Evolutionary conservation across 2,329 filamentous ascomycete species (phyloP).

Genomic region (Fonsecaea erecta): DNA sequence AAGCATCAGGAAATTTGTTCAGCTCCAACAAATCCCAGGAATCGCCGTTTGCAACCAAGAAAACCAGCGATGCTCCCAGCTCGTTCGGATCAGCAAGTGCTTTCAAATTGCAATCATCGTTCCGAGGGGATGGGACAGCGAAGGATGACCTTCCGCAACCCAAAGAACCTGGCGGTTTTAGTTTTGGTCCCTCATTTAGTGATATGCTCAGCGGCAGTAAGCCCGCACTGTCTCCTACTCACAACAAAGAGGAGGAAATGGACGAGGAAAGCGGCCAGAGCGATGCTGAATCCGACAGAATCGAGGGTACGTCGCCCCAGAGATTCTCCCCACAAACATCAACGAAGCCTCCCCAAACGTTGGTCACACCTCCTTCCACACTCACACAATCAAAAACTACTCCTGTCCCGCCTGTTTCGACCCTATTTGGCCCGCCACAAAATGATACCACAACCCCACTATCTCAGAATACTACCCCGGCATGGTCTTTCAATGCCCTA

Average conservation of each 20-base stretch:
- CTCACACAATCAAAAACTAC: constrained; percentile 36
- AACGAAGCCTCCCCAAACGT: constrained; percentile 23
- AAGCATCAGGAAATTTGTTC: constrained; percentile 30
- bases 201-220: constrained; percentile 44
- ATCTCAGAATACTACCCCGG: constrained; percentile 41
- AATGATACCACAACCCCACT: constrained; percentile 37
- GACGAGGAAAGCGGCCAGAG: constrained; percentile 31
- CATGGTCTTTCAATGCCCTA: constrained; percentile 31
- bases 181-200: constrained; percentile 47
- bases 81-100: constrained; percentile 33
- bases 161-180: constrained; percentile 42
- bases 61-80: constrained; percentile 25
- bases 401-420: constrained; percentile 42
- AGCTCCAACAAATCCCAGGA: constrained; percentile 26
- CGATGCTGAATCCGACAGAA: constrained; percentile 26
- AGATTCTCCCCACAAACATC: constrained; percentile 13
- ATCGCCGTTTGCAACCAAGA: constrained; percentile 42
- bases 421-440: constrained; percentile 43
- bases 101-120: constrained; percentile 52
- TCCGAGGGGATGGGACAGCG: constrained; percentile 50
- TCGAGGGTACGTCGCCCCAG: constrained; percentile 16
- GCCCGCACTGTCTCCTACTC: constrained; percentile 31
- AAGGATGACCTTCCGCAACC: constrained; percentile 48
- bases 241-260: constrained; percentile 40
- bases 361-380: constrained; percentile 37